Base-by-base conservation (phyloP, 2,329 filamentous ascomycete species). In the Delphinella strobiligena region DNA sequence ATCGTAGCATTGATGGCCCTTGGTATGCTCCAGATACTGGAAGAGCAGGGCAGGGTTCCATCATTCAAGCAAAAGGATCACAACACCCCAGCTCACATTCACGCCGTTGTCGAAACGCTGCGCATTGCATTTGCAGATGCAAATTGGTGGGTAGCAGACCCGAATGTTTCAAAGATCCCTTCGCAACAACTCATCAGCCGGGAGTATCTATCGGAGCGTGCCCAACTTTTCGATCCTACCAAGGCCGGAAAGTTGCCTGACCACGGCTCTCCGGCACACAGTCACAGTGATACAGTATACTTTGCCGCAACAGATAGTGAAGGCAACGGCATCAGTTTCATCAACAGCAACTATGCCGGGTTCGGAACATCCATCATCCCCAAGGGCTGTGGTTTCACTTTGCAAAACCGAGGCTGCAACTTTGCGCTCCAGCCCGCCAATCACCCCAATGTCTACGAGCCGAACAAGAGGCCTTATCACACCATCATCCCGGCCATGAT, bases 401-500 rank as follows among this genome's bases (percentile, higher is more conserved):
- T 98, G 15, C 91, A 98, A 58, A 95, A 94, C 67, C 84, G 91
- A 2, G 91, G 84, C 5, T 78, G 81, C 30, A 91, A 89, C 58
- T 96, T 98, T 62, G 76, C 72, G 1, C 72, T 98, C 0, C 63
- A 73, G 17, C 52, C 56, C 5, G 58, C 69, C 0, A 64, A 65
- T 1, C 88, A 94, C 54, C 86, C 88, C 1, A 96, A 96, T 54
- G 72, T 70, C 15, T 68, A 93, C 11, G 83, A 75, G 5, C 84
- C 87, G 0, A 68, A 78, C 24, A 96, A 96, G 67, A 65, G 91
- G 34, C 91, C 91, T 0, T 98, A 96, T 62, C 91, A 96, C 61
- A 98, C 91, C 39, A 96, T 98, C 59, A 98, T 98, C 52, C 89
- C 91, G 0, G 89, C 83, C 0, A 72, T 96, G 59, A 77, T 89